Evolutionary conservation across 345 rosid genomes (phyloP).

Genomic region (Jatropha curcas): DNA sequence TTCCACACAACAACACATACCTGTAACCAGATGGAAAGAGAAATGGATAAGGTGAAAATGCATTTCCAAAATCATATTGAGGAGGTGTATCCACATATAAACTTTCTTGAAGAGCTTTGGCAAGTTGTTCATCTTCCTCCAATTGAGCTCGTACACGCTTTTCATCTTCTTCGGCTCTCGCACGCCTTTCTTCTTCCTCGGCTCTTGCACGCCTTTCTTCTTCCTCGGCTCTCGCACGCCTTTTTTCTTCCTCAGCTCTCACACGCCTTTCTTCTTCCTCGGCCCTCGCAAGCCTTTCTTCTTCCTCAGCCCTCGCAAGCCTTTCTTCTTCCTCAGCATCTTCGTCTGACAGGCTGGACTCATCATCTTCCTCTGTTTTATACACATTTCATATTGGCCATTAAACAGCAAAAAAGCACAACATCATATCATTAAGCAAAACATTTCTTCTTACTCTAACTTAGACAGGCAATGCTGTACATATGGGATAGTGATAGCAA

Average conservation of each 20-base stretch:
- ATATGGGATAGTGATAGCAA: no score
- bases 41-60: slow-evolving; percentile 56
- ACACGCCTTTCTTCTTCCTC: slow-evolving; percentile 13
- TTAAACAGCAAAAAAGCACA: not conserved
- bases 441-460: not conserved
- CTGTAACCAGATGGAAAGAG: slow-evolving; percentile 57
- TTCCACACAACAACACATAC: slow-evolving; percentile 36
- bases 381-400: not conserved
- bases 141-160: slow-evolving; percentile 47
- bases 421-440: not conserved
- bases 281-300: not conserved
- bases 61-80: slow-evolving; percentile 41
- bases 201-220: slow-evolving; percentile 28
- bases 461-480: not conserved
- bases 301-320: not conserved
- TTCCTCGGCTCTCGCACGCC: slow-evolving; percentile 27
- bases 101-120: slow-evolving; percentile 90
- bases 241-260: slow-evolving; percentile 37
- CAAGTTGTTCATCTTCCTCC: slow-evolving; percentile 89
- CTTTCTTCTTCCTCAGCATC: not conserved
- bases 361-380: slow-evolving; percentile 23
- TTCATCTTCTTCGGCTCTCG: slow-evolving; percentile 52
- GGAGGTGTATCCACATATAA: slow-evolving; percentile 59
- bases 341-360: not conserved
- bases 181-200: slow-evolving; percentile 38